Base-by-base conservation (phyloP, 208 protist species). In the Wallacemonas rigidus region DNA sequence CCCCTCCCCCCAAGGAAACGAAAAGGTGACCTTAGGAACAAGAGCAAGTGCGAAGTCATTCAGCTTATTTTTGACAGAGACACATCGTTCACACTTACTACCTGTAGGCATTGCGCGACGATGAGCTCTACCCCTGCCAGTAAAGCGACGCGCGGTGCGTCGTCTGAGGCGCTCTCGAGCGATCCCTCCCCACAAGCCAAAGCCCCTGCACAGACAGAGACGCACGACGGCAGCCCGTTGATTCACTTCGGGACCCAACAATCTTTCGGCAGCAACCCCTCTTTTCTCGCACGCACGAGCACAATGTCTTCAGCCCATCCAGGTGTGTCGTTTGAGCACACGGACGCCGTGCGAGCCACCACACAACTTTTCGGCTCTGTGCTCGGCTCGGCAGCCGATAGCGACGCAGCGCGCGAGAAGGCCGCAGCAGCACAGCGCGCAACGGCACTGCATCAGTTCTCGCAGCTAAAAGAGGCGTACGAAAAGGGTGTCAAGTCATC, bases 301-400 rank as follows among this genome's bases (percentile, higher is more conserved):
- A 65, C 41, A 1, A 5, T 35, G 40, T 8, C 38, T 3, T 44
- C n/a, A 14, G 14, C 5, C n/a, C 60, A 41, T 1, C 15, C 41
- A 9, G 26, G 60, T 41, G 40, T 65, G 8, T 44, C 60, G 14
- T 65, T 41, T 17, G 60, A 65, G 60, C 60, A 51, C 41, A 65
- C 60, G 12, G 12, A 44, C 7, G 60, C 60, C 41, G 60, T 65
- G 40, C 38, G 43, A 9, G 40, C 60, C n/a, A 65, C 60, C n/a
- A 65, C 60, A 12, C 60, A 65, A 41, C 60, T 65, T 8, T 65
- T 65, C 43, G 60, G 60, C 38, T 65, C 60, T 14, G 60, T 65
- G 38, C 60, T 65, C n/a, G 60, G 7, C 11, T 2, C 60, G 4
- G 40, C 5, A 4, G 4, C 41, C 3, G 60, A 65, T 17, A 41